Percentiles rank a stretch among this genome's conserved stretches.
phyloP scores from a whole-genome alignment of 305 asterid species.

The Solanum hybrid region DNA sequence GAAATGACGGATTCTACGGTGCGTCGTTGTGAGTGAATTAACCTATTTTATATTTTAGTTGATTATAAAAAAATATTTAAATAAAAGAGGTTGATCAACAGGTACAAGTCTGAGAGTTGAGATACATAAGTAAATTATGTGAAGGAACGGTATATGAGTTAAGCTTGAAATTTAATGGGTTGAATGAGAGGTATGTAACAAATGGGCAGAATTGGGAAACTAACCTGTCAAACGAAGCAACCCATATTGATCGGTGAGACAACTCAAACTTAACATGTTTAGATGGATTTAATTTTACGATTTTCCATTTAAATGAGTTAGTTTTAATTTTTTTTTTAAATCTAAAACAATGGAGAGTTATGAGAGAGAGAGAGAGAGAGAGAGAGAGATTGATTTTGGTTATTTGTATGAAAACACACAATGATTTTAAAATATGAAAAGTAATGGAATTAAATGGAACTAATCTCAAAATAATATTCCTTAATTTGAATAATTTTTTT shows the following conservation, averaged over 20 bases:
- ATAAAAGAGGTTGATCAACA: not conserved
- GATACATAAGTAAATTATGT: not conserved
- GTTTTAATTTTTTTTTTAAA: too few relatives aligned
- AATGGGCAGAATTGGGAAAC: not conserved
- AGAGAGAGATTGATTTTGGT: not conserved
- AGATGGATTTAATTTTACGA: not conserved
- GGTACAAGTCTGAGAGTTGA: not conserved
- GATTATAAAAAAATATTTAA: too few relatives aligned
- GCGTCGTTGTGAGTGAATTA: not conserved
- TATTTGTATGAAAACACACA: not conserved
- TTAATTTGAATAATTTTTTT: too few relatives aligned
- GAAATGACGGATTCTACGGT: not conserved
- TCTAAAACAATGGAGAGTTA: not conserved
- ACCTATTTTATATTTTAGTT: not conserved
- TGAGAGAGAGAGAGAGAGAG: not conserved
- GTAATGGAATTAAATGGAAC: not conserved
- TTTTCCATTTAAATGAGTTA: too few relatives aligned
- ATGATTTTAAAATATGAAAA: not conserved
- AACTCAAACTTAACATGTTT: not conserved
- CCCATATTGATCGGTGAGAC: not conserved
- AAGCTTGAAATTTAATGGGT: not conserved
- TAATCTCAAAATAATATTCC: not conserved
- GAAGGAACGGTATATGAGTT: not conserved
- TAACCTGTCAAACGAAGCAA: not conserved
- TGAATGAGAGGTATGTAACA: not conserved